Base-by-base conservation (phyloP, 108 stramenopile genomes). In the Skeletonema tropicum region DNA sequence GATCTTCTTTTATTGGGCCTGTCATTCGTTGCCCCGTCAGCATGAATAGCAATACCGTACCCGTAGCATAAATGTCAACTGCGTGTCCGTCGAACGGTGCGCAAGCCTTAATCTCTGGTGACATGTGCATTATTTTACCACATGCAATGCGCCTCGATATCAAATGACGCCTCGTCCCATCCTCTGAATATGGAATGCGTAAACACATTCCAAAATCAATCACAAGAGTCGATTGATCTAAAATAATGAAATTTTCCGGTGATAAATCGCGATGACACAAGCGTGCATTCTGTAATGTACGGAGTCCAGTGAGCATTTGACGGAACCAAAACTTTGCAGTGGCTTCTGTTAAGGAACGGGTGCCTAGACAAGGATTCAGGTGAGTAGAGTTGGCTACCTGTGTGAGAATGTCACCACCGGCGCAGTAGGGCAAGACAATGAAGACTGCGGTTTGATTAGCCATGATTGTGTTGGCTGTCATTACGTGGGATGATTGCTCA, bases 181-280 rank as follows among this genome's bases (percentile, higher is more conserved):
- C 36, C 3, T 60, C 45, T 12, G 68, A 65, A 59, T 87, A 93
- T 0, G 92, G 92, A 26, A 93, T 89, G n/a, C 89, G 65, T 59
- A 93, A 74, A 68, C 90, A 90, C 92, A 93, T 93, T 31, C 92
- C 92, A 60, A 93, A 83, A 75, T 93, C 92, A 58, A 93, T 91
- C 15, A 93, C 77, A 10, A 93, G 60, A 11, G 87, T 79, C 6
- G 9, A 87, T 45, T 87, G 84, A 55, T 91, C 83, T 23, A 90
- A 55, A 49, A 93, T 78, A 15, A 80, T 60, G 14, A 75, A 64
- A 70, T 93, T 93, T 77, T 93, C 92, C 2, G 90, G 79, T 7
- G 89, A 90, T 73, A 93, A 80, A 57, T 93, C 92, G 57, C 87
- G 76, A 74, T 93, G 92, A 64, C 89, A 90, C 13, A 93, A 80